A percentile compares a stretch with the other conserved stretches of the same genome.
Evolutionary conservation across 305 asterid species (phyloP).

Genomic region (Nicotiana rustica): DNA sequence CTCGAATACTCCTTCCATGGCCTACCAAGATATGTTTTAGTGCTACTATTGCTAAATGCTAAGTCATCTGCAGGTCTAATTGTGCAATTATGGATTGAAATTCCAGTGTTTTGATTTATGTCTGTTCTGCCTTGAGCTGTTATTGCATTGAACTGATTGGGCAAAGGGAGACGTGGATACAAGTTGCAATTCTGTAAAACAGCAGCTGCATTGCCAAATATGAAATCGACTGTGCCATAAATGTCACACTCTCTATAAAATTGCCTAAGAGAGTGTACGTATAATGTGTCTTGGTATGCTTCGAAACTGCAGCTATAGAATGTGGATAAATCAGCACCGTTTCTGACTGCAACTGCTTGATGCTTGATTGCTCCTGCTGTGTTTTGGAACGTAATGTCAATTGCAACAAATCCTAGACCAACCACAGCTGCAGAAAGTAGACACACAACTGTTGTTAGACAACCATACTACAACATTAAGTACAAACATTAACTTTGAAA

Average conservation of each 20-base stretch:
- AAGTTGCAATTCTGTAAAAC: slow-evolving; percentile 68
- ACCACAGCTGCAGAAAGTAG: slow-evolving; percentile 53
- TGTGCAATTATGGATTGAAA: slow-evolving; percentile 62
- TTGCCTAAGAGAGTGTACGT: slow-evolving; percentile 73
- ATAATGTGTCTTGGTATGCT: slow-evolving; percentile 79
- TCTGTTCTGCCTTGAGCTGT: slow-evolving; percentile 82
- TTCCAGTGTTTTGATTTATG: slow-evolving; percentile 78
- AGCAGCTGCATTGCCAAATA: slow-evolving; percentile 79
- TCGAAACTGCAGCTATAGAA: slow-evolving; percentile 79
- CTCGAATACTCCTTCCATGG: slow-evolving; percentile 82
- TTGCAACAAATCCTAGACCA: slow-evolving; percentile 58
- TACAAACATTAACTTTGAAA: neutral
- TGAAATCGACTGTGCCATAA: slow-evolving; percentile 81
- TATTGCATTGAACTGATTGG: slow-evolving; percentile 68
- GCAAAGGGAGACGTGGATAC: slow-evolving; percentile 64
- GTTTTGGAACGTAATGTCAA: slow-evolving; percentile 63
- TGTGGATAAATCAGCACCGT: slow-evolving; percentile 72
- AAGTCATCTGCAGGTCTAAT: slow-evolving; percentile 62
- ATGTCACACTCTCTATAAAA: slow-evolving; percentile 67
- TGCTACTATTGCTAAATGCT: slow-evolving; percentile 40
- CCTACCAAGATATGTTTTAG: slow-evolving; percentile 63
- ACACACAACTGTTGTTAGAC: neutral
- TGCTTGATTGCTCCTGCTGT: slow-evolving; percentile 68
- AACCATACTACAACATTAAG: neutral
- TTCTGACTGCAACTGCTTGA: slow-evolving; percentile 86